A percentile compares a stretch with the other conserved stretches of the same genome.
Conservation (phyloP, 768 basidiomycete species). For the Termitomyces sp. region DNA sequence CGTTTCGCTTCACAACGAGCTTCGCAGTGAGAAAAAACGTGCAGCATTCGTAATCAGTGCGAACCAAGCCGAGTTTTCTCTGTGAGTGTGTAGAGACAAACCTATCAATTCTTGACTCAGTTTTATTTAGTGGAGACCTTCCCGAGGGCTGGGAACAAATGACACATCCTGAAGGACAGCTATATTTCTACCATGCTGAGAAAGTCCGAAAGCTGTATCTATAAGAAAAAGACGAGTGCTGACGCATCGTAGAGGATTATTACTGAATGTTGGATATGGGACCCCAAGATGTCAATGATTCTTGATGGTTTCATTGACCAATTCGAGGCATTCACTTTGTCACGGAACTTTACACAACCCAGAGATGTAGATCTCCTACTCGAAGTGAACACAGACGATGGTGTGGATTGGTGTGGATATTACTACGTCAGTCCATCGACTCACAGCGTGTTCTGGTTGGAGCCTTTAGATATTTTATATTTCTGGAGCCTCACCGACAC, state of each 20-base stretch:
- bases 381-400: background rate
- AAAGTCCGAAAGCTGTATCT: background rate
- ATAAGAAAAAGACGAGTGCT: background rate
- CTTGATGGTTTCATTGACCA: background rate
- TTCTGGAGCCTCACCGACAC: background rate
- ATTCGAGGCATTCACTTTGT: background rate
- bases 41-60: background rate
- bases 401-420: background rate
- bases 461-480: background rate
- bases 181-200: slow-evolving; percentile 2
- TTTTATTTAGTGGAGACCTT: background rate
- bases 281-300: background rate
- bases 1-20: background rate
- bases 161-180: slow-evolving; percentile 6
- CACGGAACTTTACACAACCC: background rate
- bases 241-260: background rate
- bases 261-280: slow-evolving; percentile 5
- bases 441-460: slow-evolving; percentile 3
- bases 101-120: background rate
- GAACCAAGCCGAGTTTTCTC: background rate
- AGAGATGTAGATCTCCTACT: background rate
- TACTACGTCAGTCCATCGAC: background rate
- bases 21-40: background rate
- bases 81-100: background rate
- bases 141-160: slow-evolving; percentile 4